phyloP scores from a whole-genome alignment of 2,329 filamentous ascomycete species.

The Leptographium lundbergii region DNA sequence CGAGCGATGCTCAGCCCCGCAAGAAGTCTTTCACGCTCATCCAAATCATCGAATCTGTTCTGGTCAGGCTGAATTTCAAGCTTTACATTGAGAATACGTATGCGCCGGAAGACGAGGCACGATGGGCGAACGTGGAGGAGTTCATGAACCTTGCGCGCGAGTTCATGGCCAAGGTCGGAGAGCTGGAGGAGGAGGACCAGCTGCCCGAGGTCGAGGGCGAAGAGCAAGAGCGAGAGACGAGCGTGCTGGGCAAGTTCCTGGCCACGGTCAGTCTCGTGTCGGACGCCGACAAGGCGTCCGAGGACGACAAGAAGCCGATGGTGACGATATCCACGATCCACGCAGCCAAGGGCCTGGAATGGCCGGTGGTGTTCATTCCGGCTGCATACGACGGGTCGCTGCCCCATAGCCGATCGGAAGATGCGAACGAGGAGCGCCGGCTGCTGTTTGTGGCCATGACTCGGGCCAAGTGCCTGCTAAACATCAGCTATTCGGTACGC shows the following conservation, averaged over 20 bases:
- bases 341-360: conserved; percentile 89
- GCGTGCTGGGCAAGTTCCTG: conserved; percentile 63
- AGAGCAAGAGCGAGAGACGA: conserved; percentile 53
- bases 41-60: conserved; percentile 36
- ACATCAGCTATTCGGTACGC: conserved; percentile 67
- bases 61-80: conserved; percentile 58
- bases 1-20: neutral
- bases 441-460: conserved; percentile 97
- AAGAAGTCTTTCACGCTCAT: conserved; percentile 22
- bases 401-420: conserved; percentile 75
- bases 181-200: conserved; percentile 31
- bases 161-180: conserved; percentile 34
- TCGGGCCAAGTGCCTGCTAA: conserved; percentile 72
- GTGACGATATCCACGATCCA: conserved; percentile 95
- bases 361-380: conserved; percentile 90
- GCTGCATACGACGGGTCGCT: conserved; percentile 84
- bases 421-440: conserved; percentile 75
- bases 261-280: conserved; percentile 80
- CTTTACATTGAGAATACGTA: conserved; percentile 62
- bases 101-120: conserved; percentile 59
- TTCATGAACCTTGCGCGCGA: conserved; percentile 70
- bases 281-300: conserved; percentile 55
- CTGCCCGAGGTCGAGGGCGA: conserved; percentile 59
- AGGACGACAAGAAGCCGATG: conserved; percentile 41
- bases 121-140: conserved; percentile 85